Evolutionary conservation across 768 basidiomycete genomes (phyloP), one percentile per base, ranked within the genome.

Genomic region (Tylopilus subfusipes): DNA sequence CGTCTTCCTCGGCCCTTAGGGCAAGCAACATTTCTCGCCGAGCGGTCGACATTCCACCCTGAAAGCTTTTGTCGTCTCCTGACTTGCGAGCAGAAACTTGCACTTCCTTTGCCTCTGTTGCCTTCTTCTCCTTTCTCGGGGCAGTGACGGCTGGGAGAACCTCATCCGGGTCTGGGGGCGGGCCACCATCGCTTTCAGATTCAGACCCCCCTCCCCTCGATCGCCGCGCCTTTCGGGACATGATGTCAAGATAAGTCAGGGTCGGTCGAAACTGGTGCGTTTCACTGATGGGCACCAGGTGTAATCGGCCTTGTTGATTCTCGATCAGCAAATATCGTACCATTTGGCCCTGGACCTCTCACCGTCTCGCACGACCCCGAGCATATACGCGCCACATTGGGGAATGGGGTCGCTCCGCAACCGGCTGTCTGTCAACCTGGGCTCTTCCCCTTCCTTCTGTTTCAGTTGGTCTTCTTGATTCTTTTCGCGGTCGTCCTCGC

Each of bases 251-350:
- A 71, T 93, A 90, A 18, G 88, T 89, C 60, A 93, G 71, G 3
- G 87, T 86, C 10, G 91, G 91, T 42, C 90, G 84, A 59, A 93
- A 78, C 68, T 93, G 92, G 64, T 92, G 87, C 0, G 82, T 86
- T 72, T 90, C 82, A 57, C 73, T 79, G 64, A 93, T 81, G 36
- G 90, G 88, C 65, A 93, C 85, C 16, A 93, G 76, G 68, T 93
- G 83, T 42, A 93, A 73, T 56, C 79, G 80, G 33, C 86, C 90
- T 69, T 89, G 54, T 18, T 31, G 40, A 30, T 24, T 34, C 39
- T 30, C 39, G 13, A 49, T 57, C 53, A 61, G 63, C 55, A 44
- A 43, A 50, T 47, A 51, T 30, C 31, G 30, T 54, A 30, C 39
- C 21, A 34, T 49, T 2, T 36, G 39, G 40, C 22, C 21, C 51